Base-by-base conservation (phyloP, 495 filamentous ascomycete genomes). In the Penicillium malachiteum region DNA sequence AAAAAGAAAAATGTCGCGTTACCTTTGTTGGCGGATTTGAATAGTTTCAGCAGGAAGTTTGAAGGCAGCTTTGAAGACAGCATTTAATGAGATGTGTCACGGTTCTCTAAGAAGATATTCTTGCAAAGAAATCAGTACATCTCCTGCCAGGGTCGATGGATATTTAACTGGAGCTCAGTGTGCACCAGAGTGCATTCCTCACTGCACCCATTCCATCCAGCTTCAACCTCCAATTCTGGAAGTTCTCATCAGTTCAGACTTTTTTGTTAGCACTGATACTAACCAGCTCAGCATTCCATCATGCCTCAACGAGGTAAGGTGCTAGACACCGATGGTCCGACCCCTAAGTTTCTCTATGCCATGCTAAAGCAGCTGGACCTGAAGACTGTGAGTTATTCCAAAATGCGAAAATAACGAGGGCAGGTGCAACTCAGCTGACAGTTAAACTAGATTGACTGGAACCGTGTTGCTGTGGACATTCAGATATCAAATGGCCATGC, bases 401-500 rank as follows among this genome's bases (percentile, higher is more conserved):
- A 18, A 7, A 9, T 6, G 16, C 1, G 12, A 18, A 35, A 34
- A 10, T 13, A 31, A 12, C 30, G 41, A 12, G n/a, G 13, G 9
- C 2, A 34, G 18, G n/a, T 18, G 18, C 8, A 5, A 2, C 13
- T 38, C n/a, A 53, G 3, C 38, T 58, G 8, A 46, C 13, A 46
- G n/a, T n/a, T 34, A 9, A 3, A 32, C 32, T 48, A 90, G 88
- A 84, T 91, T 60, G 84, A 92, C 66, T 92, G 88, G 88, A 84
- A 81, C 57, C 68, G 77, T 51, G 87, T 92, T 21, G 87, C 88
- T 21, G 53, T 69, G 7, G 75, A 86, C 42, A 67, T 79, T 2
- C 76, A 81, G 50, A 89, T 91, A 54, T 87, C 87, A 57, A 92
- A 91, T 64, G 88, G 87, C 62, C 88, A 92, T 68, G 88, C 88